Base-by-base conservation (phyloP, 495 filamentous ascomycete species). In the Achaetomiella virescens region DNA sequence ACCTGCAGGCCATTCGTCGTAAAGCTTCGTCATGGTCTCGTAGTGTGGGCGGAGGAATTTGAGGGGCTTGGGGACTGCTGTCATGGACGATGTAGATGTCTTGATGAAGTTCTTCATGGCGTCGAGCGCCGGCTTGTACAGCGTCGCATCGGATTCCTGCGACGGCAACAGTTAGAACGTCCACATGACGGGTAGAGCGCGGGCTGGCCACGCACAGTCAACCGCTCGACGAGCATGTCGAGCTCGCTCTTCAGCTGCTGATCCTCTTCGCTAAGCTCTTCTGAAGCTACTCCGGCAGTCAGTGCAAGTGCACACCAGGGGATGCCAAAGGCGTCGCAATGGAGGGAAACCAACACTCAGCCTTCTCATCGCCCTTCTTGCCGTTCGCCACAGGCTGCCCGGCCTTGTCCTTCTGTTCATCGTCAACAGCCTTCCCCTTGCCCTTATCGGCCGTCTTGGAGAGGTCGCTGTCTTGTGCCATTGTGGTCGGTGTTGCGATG, bases 71-170 rank as follows among this genome's bases (percentile, higher is more conserved):
- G 93, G 93, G 52, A 99, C 92, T 38, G 93, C 93, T 18, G 93
- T 99, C 93, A 99, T 97, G 11, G 93, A 99, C 37, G 89, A 95
- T 40, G 93, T 99, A 38, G 93, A 96, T 38, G 95, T 99, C 75
- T 95, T 97, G 75, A 99, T 99, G 65, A 87, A 93, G 64, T 82
- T 88, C 77, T 95, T 96, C 81, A 99, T 97, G 52, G 89, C 84
- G 67, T 97, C 90, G 60, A 99, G 77, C 40, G 93, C 86, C 52
- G 91, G 84, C 65, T 87, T 90, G 74, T 99, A 97, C 59, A 97
- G 88, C 54, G 81, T 81, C 35, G 82, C 81, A 70, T 99, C 88
- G 40, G 85, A 76, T 75, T 96, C 93, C 89, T 96, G 41, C 3
- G 11, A 40, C 11, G 17, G 17, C 11, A 22, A 42, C 2, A 41